phyloP scores from a whole-genome alignment of 371 early-diverging fungal species.

The Lichtheimia ornata region DNA sequence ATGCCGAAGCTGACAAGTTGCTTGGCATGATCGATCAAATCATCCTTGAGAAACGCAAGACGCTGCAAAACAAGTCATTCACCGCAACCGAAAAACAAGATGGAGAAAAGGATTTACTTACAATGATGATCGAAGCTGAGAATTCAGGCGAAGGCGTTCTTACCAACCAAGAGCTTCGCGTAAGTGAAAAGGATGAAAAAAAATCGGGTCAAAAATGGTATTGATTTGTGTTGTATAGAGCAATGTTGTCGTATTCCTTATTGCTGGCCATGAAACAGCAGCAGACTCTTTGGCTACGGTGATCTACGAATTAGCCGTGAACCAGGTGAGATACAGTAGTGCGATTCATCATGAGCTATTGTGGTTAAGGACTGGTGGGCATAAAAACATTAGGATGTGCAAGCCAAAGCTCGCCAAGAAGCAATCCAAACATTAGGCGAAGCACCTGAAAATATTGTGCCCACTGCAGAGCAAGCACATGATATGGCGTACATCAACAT shows the following conservation, averaged over 20 bases:
- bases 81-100: not conserved
- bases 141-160: slow-evolving; percentile 17
- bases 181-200: slow-evolving; percentile 20
- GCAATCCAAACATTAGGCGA: slow-evolving; percentile 49
- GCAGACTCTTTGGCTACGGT: slow-evolving; percentile 25
- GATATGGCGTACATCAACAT: slow-evolving; percentile 45
- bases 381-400: slow-evolving; percentile 21
- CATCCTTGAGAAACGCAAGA: slow-evolving; percentile 30
- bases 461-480: slow-evolving; percentile 40
- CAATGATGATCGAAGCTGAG: slow-evolving; percentile 45
- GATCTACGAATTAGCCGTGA: slow-evolving; percentile 25
- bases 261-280: slow-evolving; percentile 53
- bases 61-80: not conserved
- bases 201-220: no score
- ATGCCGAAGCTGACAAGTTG: slow-evolving; percentile 33
- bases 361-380: no score
- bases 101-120: slow-evolving; percentile 44
- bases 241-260: slow-evolving; percentile 44
- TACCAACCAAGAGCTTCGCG: slow-evolving; percentile 20
- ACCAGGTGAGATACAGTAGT: slow-evolving; percentile 8
- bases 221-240: slow-evolving; percentile 26
- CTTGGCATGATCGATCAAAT: slow-evolving; percentile 36
- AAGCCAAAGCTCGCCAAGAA: slow-evolving; percentile 44
- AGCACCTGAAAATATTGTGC: slow-evolving; percentile 30
- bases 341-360: no score